Base-by-base conservation (phyloP, 192 early-diverging fungal species). In the Coemansia sp. region DNA sequence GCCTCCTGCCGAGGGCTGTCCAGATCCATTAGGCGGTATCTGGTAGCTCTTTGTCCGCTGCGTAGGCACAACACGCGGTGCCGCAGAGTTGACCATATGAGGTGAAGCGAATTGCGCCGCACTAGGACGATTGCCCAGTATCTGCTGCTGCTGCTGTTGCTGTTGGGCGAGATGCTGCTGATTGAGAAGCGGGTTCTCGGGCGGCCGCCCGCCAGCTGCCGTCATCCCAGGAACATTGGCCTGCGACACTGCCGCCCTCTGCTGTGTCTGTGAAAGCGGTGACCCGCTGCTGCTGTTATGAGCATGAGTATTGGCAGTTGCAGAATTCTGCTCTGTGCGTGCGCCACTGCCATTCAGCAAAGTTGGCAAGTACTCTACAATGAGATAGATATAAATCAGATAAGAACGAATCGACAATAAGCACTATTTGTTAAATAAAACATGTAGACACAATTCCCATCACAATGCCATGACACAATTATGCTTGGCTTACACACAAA, bases 1-100 rank as follows among this genome's bases (percentile, higher is more conserved):
- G 1, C 53, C 53, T 12, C 29, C 53, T 11, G 11, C 51, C 11
- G 51, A 55, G 51, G 51, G 51, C 51, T 55, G 51, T 27, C 51
- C 51, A 7, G 51, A 55, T 55, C 51, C 51, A n/a, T 55, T 55
- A 3, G 51, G 51, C 53, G 29, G 53, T 31, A 31, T 14, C 14
- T 63, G 59, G 46, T 70, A 50, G 41, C 69, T 70, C 11, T 41
- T 31, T 4, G 69, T 51, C 37, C 69, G 71, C 59, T 80, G 78
- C 0, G 69, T 80, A 2, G 78, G 73, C 42, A 75, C 78, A 2
- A 66, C 45, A 14, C 70, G 78, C 19, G 78, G 69, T n/a, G 63
- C 50, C 1, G 46, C 34, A 19, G 69, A 21, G 45, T 39, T 76
- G 53, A 25, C 55, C 34, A 76, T 58, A 5, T 60, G 59, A 14